A percentile compares a stretch with the other conserved stretches of the same genome.
phyloP scores from a whole-genome alignment of 2,329 filamentous ascomycete species.

The Trichoderma simmonsii region DNA sequence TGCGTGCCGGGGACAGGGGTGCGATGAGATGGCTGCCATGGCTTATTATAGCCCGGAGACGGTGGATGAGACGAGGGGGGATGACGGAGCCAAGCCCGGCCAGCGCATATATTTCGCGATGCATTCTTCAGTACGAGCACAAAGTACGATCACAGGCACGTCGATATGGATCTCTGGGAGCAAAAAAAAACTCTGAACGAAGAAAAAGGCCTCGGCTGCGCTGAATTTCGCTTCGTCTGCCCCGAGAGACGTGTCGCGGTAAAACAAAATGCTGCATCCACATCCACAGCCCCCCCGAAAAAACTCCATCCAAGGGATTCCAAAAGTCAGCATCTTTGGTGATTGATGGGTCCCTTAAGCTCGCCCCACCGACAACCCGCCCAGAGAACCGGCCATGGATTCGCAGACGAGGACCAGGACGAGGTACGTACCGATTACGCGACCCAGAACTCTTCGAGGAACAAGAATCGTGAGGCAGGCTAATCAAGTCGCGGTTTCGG shows the following conservation, averaged over 20 bases:
- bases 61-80: constrained; percentile 1
- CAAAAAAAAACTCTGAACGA: background rate
- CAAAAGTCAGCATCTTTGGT: constrained; percentile 10
- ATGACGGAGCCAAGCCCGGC: constrained; percentile 11
- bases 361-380: background rate
- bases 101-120: background rate
- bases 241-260: constrained; percentile 1
- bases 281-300: constrained; percentile 12
- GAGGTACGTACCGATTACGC: background rate
- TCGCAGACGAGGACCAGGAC: background rate
- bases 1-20: constrained; percentile 20
- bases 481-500: background rate
- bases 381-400: background rate
- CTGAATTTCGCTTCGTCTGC: background rate
- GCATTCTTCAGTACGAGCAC: background rate
- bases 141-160: too few species aligned
- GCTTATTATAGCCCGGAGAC: constrained; percentile 16
- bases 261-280: background rate
- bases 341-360: constrained; percentile 6
- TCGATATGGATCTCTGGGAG: too few species aligned
- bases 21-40: constrained; percentile 12
- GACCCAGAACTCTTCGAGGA: background rate
- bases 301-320: background rate
- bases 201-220: background rate
- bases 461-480: background rate